Evolutionary conservation across 2,329 filamentous ascomycete species (phyloP).

Genomic region (Fusarium xylarioides): DNA sequence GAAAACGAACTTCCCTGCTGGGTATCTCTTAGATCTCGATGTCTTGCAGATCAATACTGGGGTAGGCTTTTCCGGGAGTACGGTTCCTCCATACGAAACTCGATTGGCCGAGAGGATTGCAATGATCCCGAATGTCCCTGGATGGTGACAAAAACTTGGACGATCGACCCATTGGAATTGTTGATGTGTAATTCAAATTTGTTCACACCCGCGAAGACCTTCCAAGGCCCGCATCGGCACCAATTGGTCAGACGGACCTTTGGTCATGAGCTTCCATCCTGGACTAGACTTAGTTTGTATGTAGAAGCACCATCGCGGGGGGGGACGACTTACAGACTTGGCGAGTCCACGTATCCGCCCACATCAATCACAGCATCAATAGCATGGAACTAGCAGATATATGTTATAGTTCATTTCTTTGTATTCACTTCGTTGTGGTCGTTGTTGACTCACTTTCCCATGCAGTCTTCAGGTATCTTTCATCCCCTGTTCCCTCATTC

Average conservation of each 20-base stretch:
- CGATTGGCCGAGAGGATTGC: not conserved
- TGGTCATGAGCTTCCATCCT: not conserved
- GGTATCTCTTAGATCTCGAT: slow-evolving; percentile 4
- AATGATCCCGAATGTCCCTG: not conserved
- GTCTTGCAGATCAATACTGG: slow-evolving; percentile 6
- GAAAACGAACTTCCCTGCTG: not conserved
- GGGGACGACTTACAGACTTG: slow-evolving; percentile 1
- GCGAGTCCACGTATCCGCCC: not conserved
- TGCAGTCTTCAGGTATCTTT: slow-evolving; percentile 30
- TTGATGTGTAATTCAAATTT: not conserved
- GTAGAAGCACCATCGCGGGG: not conserved
- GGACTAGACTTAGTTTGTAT: not conserved
- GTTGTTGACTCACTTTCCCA: slow-evolving; percentile 9
- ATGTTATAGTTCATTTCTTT: slow-evolving; percentile 17
- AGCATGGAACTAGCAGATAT: not conserved
- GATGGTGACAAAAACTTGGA: not conserved
- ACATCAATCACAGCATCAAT: slow-evolving; percentile 1
- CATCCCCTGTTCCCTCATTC: slow-evolving; percentile 3
- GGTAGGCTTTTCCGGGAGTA: not conserved
- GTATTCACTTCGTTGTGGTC: slow-evolving; percentile 31
- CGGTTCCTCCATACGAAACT: not conserved
- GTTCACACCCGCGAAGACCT: not conserved
- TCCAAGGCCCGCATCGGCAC: not conserved
- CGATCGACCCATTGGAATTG: not conserved
- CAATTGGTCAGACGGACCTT: not conserved